Evolutionary conservation across 805 yeast genomes (phyloP), one percentile per base, ranked within the genome.

Genomic region (Starmerella floris): DNA sequence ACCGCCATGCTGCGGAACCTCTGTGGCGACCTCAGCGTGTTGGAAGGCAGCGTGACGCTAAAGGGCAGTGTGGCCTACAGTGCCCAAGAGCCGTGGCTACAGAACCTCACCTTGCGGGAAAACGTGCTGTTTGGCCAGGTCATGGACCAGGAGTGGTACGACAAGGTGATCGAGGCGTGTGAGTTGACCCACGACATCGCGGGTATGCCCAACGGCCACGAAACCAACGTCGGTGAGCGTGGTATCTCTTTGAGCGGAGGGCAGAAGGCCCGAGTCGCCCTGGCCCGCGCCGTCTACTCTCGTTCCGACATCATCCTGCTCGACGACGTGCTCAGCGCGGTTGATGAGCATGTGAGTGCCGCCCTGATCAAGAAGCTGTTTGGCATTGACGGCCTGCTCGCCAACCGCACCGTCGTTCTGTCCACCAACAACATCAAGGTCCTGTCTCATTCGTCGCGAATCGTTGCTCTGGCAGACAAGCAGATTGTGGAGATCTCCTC

Each of bases 191-290:
- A 76, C 23, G 98, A 91, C 64, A 66, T 91, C 48, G 74, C 72
- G 26, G 74, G 78, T 23, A 69, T 91, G 46, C 84, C 94, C 1
- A 82, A 84, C 56, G 95, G 95, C 41, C 97, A 91, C 59, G 69
- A 69, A 39, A 91, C 98, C 4, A 75, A 82, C 54, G 97, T 91
- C 45, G 98, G 98, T 49, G 98, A 91, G 64, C 84, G 88, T 61
- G 98, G 98, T 51, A 87, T 91, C 40, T 83, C 96, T 13, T 68
- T 91, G 40, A 83, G 95, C 32, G 98, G 98, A 40, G 98, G 98
- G 34, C 98, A 91, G 62, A 91, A 91, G 69, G 97, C 98, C 0
- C 77, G 98, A 60, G 70, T 91, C 30, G 78, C 94, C 1, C 71
- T 91, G 41, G 98, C 98, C 0, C 74, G 98, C 59, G 96, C 98